Percentiles rank a stretch among this genome's conserved stretches.
phyloP scores from a whole-genome alignment of 202 grass and related monocot species.

The Carex sylvatica region DNA sequence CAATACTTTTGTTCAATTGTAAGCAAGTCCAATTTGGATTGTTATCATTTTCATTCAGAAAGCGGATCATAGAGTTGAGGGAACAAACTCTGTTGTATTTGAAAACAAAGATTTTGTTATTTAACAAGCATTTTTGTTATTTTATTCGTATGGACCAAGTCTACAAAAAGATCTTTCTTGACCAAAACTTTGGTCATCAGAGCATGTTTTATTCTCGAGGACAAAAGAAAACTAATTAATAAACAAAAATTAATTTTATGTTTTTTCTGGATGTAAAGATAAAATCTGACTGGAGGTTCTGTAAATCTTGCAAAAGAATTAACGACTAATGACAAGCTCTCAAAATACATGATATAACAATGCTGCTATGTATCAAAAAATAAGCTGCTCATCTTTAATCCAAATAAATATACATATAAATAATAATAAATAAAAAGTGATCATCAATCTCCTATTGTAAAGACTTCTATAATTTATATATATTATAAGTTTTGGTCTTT shows the following conservation, averaged over 20 bases:
- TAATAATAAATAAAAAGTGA: not conserved
- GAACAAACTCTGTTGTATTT: not conserved
- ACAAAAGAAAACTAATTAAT: not conserved
- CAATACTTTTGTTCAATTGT: not conserved
- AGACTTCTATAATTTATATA: not conserved
- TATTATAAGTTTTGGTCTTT: not conserved
- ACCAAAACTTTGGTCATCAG: not conserved
- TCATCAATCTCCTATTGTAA: not conserved
- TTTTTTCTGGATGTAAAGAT: not conserved
- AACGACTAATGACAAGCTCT: too few relatives aligned
- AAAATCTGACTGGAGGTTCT: not conserved
- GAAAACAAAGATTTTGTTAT: not conserved
- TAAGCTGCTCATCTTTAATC: not conserved
- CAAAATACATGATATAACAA: too few relatives aligned
- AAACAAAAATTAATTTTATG: not conserved
- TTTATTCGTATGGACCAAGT: not conserved
- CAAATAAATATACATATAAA: not conserved
- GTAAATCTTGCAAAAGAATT: not conserved
- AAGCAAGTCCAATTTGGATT: not conserved
- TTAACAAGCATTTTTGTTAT: too few relatives aligned
- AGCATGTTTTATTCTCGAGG: not conserved
- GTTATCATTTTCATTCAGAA: not conserved
- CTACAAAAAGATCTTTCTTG: not conserved
- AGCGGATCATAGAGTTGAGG: not conserved
- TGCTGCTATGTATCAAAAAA: not conserved